A percentile compares a stretch with the other conserved stretches of the same genome.
These are phyloP conservation scores for Raphanus hybrid DNA, from an alignment of 441 rosid genomes.

Conservation along the genomic window DNA sequence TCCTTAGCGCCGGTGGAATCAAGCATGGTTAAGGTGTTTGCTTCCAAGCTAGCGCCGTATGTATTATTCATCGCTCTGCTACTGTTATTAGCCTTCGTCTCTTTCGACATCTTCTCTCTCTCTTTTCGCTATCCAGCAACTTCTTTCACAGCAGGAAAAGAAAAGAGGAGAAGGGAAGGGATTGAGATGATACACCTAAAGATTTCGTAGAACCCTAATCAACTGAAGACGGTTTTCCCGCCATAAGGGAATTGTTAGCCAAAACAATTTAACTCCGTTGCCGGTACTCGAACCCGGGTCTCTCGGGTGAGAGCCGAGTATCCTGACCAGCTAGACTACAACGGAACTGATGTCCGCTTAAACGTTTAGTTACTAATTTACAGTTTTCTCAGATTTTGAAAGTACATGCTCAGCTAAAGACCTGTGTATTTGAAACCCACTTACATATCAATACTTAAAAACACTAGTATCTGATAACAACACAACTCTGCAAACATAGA, in stretches of 20 bases:
- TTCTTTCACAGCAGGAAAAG: not conserved
- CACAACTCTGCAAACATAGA: no score
- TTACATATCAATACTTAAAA: no score
- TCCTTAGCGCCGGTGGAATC: slow-evolving; percentile 57
- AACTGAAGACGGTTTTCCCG: slow-evolving; percentile 8
- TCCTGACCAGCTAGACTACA: slow-evolving; percentile 98
- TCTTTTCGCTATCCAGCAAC: not conserved
- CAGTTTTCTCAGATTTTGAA: no score
- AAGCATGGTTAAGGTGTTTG: slow-evolving; percentile 74
- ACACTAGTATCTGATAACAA: no score
- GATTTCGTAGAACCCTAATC: not conserved
- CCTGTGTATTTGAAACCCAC: no score
- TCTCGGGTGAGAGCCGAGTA: slow-evolving; percentile 98
- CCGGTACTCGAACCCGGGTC: slow-evolving; percentile 94
- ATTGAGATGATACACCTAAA: no score
- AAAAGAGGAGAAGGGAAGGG: not conserved
- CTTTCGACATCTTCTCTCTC: not conserved
- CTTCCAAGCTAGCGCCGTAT: slow-evolving; percentile 58
- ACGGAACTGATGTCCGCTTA: slow-evolving; percentile 44
- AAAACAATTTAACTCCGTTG: slow-evolving; percentile 48
- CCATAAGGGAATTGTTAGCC: not conserved
- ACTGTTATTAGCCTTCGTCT: not conserved
- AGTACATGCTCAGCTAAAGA: no score
- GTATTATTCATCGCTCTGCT: slow-evolving; percentile 26
- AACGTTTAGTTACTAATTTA: no score